Evolutionary conservation across 1,284 basidiomycete genomes (phyloP).

Genomic region (Austroboletus niveus): DNA sequence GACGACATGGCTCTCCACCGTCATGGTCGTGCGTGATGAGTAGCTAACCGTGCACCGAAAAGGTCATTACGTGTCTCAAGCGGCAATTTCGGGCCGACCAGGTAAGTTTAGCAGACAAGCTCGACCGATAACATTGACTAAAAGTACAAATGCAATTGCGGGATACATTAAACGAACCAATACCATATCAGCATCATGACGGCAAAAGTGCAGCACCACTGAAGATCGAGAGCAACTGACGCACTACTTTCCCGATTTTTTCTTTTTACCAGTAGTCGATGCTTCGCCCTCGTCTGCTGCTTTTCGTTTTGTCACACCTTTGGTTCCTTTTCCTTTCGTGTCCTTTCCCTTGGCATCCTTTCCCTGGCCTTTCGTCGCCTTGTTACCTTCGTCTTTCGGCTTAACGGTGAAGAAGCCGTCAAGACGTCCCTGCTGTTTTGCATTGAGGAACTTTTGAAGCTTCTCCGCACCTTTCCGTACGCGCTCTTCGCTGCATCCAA

Average conservation of each 20-base stretch:
- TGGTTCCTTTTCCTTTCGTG: slow-evolving; percentile 28
- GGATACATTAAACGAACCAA: slow-evolving; percentile 9
- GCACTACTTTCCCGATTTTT: slow-evolving; percentile 30
- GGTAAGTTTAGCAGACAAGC: no score
- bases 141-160: slow-evolving; percentile 17
- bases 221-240: not conserved
- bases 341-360: slow-evolving; percentile 31
- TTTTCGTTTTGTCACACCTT: slow-evolving; percentile 66
- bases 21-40: slow-evolving; percentile 15
- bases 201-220: not conserved
- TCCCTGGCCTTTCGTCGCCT: slow-evolving; percentile 38
- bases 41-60: no score
- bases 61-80: no score
- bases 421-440: slow-evolving; percentile 94
- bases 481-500: slow-evolving; percentile 79
- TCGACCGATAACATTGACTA: not conserved
- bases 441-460: slow-evolving; percentile 80
- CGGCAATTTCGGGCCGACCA: no score
- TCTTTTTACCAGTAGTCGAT: slow-evolving; percentile 28
- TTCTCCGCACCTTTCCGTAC: slow-evolving; percentile 96
- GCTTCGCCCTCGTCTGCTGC: slow-evolving; percentile 33
- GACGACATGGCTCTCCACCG: slow-evolving; percentile 18
- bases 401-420: slow-evolving; percentile 92
- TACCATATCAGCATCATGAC: not conserved
- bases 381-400: slow-evolving; percentile 43